A percentile compares a stretch with the other conserved stretches of the same genome.
Evolutionary conservation across 1,139 yeast genomes (phyloP).

Genomic region (Zygoascus hellenicus): DNA sequence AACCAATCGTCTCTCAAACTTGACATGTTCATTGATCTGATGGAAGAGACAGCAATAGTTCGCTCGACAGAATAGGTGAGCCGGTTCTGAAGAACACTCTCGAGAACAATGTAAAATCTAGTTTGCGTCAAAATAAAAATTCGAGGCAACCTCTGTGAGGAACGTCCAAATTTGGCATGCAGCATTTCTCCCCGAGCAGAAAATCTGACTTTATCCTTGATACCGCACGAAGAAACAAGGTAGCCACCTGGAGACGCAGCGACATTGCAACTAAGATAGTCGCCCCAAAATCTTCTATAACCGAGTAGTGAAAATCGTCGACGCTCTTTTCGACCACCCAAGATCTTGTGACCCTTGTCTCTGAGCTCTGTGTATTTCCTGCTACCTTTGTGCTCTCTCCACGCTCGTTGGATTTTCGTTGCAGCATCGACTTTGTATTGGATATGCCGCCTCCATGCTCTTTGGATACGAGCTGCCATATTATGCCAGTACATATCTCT

Average conservation of each 20-base stretch:
- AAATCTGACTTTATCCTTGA: slow-evolving; percentile 65
- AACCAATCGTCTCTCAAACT: slow-evolving; percentile 90
- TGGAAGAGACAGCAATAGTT: slow-evolving; percentile 52
- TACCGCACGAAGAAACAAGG: slow-evolving; percentile 52
- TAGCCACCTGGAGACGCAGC: slow-evolving; percentile 61
- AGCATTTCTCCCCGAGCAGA: slow-evolving; percentile 78
- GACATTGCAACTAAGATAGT: slow-evolving; percentile 81
- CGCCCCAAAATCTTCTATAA: slow-evolving; percentile 89
- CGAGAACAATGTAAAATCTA: slow-evolving; percentile 64
- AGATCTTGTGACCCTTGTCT: slow-evolving; percentile 68
- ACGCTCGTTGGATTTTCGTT: slow-evolving; percentile 71
- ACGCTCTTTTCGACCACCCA: slow-evolving; percentile 80
- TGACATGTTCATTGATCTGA: slow-evolving; percentile 64
- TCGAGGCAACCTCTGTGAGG: slow-evolving; percentile 73
- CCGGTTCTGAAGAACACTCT: slow-evolving; percentile 65
- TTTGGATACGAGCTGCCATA: slow-evolving; percentile 95
- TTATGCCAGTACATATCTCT: slow-evolving; percentile 97
- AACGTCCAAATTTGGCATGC: slow-evolving; percentile 84
- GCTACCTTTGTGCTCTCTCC: slow-evolving; percentile 77
- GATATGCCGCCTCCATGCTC: slow-evolving; percentile 89
- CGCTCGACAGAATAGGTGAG: slow-evolving; percentile 63
- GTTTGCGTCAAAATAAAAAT: slow-evolving; percentile 57
- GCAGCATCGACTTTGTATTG: slow-evolving; percentile 87
- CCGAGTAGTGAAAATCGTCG: slow-evolving; percentile 84
- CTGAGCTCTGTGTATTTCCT: slow-evolving; percentile 72